Percentiles rank a stretch among this genome's conserved stretches.
Evolutionary conservation across 345 rosid genomes (phyloP).

Genomic region (Microthlaspi erraticum): DNA sequence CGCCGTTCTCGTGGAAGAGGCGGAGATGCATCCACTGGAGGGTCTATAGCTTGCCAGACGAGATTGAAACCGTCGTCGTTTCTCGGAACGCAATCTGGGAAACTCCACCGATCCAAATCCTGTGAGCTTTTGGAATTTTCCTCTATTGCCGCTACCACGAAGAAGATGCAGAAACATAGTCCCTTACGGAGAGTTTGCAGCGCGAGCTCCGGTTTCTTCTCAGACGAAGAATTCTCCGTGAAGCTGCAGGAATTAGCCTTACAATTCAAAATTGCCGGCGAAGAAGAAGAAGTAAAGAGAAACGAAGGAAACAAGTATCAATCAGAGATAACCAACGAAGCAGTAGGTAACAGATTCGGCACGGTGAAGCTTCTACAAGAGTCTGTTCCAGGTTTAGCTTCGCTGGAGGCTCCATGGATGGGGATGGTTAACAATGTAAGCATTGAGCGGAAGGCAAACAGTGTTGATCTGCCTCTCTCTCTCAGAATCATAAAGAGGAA

Average conservation of each 20-base stretch:
- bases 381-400: constrained; percentile 41
- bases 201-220: constrained; percentile 44
- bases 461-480: constrained; percentile 63
- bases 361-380: constrained; percentile 26
- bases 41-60: constrained; percentile 24
- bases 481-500: constrained; percentile 68
- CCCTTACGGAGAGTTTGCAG: constrained; percentile 42
- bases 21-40: constrained; percentile 27
- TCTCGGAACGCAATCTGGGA: constrained; percentile 39
- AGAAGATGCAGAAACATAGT: constrained; percentile 8
- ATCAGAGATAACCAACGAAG: constrained; percentile 26
- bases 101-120: constrained; percentile 38
- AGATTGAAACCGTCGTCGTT: constrained; percentile 32
- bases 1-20: constrained; percentile 18
- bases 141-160: not conserved
- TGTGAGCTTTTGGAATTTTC: constrained; percentile 39
- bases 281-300: constrained; percentile 14
- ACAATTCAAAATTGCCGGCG: constrained; percentile 28
- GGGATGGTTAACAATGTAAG: constrained; percentile 42
- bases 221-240: constrained; percentile 41
- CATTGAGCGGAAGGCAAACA: constrained; percentile 61
- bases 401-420: constrained; percentile 41
- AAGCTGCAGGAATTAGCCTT: constrained; percentile 37
- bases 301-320: constrained; percentile 10
- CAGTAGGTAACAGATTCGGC: constrained; percentile 20